Percentiles rank a stretch among this genome's conserved stretches.
Conservation (phyloP, 768 basidiomycete genomes). For the Naganishia vaughanmartiniae region DNA sequence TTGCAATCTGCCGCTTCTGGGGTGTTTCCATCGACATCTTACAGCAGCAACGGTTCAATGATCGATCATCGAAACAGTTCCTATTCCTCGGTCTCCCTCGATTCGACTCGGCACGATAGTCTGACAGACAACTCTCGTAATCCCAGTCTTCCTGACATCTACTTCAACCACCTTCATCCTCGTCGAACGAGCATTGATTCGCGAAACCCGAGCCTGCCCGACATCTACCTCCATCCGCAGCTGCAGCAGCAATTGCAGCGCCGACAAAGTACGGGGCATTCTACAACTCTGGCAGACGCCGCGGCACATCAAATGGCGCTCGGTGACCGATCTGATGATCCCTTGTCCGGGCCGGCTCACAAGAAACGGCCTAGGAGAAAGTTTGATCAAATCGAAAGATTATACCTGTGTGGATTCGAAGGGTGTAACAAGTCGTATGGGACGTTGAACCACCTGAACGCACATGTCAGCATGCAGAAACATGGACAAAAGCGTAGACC, state of each 20-base stretch:
- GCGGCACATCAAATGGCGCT: conserved; percentile 15
- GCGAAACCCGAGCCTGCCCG: conserved; percentile 12
- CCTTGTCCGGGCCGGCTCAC: conserved; percentile 36
- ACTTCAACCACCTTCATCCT: conserved; percentile 4
- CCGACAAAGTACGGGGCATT: conserved; percentile 3
- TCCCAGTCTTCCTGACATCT: conserved; percentile 14
- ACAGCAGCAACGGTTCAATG: conserved; percentile 16
- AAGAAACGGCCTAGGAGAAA: conserved; percentile 54
- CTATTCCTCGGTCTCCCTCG: conserved; percentile 25
- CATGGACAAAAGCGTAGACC: conserved; percentile 88
- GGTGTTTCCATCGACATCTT: conserved; percentile 3
- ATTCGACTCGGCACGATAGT: conserved; percentile 14
- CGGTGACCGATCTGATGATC: conserved; percentile 8
- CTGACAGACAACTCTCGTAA: conserved; percentile 18
- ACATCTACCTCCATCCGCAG: conserved; percentile 9
- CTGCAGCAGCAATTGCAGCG: background rate
- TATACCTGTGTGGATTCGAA: conserved; percentile 72
- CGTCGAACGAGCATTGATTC: conserved; percentile 7
- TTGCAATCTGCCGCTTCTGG: conserved; percentile 12
- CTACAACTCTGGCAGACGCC: conserved; percentile 17
- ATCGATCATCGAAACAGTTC: conserved; percentile 26
- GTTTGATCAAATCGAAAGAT: conserved; percentile 85
- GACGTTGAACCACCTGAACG: conserved; percentile 94
- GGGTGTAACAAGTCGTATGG: conserved; percentile 77
- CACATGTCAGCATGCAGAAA: conserved; percentile 97